Evolutionary conservation across 805 yeast species (phyloP).

Genomic region (Tetrapisispora phaffii): DNA sequence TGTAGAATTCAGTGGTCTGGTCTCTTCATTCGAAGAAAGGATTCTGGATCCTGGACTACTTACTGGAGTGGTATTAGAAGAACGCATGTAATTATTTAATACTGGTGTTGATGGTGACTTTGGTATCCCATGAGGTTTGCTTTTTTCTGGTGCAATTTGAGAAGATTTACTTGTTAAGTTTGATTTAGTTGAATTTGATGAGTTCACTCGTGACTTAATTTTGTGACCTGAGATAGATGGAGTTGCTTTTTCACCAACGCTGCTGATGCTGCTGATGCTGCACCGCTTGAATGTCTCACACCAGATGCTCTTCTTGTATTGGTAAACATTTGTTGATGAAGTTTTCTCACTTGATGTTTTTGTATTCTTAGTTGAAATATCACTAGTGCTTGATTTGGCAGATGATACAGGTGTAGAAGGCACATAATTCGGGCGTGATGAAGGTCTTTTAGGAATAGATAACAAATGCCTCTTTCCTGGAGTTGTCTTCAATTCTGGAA

Average conservation of each 20-base stretch:
- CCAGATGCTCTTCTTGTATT: neutral
- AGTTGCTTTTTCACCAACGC: constrained; percentile 14
- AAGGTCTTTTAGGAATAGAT: constrained; percentile 14
- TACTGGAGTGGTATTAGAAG: neutral
- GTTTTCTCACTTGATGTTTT: constrained; percentile 21
- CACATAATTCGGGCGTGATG: constrained; percentile 16
- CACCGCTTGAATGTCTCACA: constrained; percentile 11
- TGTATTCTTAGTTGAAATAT: neutral
- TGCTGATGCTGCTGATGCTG: constrained; percentile 20
- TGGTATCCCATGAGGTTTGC: neutral
- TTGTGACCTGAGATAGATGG: constrained; percentile 5
- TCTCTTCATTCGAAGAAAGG: neutral
- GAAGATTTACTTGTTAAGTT: neutral
- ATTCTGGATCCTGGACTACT: neutral
- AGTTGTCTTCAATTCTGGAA: constrained; percentile 34
- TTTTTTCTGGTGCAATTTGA: neutral
- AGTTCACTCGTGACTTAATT: neutral
- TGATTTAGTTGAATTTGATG: constrained; percentile 1
- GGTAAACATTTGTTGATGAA: constrained; percentile 11
- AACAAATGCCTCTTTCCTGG: neutral
- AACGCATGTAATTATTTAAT: neutral
- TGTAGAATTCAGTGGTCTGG: constrained; percentile 30
- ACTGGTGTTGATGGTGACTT: constrained; percentile 2
- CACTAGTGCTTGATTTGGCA: neutral
- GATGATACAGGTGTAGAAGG: neutral